phyloP scores from a whole-genome alignment of 768 basidiomycete species.

The Suillus hirtellus region DNA sequence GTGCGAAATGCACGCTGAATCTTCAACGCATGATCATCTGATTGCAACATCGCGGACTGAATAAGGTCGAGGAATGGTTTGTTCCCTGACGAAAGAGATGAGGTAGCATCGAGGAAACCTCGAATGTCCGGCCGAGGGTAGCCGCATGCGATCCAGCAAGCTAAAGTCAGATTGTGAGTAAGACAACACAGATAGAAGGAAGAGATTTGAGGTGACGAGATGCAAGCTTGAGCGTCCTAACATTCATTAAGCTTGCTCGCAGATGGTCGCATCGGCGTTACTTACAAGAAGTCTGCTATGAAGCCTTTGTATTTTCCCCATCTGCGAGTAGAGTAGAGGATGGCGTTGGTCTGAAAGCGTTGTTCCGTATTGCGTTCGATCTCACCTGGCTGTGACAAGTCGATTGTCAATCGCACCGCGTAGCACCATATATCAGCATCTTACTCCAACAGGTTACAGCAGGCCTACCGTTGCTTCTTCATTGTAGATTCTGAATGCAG shows the following conservation, averaged over 20 bases:
- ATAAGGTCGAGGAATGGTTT: slow-evolving; percentile 43
- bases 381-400: slow-evolving; percentile 31
- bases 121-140: slow-evolving; percentile 32
- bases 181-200: slow-evolving; percentile 27
- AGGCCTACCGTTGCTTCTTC: too few relatives aligned
- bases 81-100: slow-evolving; percentile 19
- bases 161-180: slow-evolving; percentile 28
- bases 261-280: slow-evolving; percentile 4
- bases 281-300: slow-evolving; percentile 60
- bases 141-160: slow-evolving; percentile 32
- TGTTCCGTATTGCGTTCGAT: slow-evolving; percentile 55
- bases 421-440: slow-evolving; percentile 38
- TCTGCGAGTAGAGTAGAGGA: slow-evolving; percentile 56
- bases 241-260: background rate
- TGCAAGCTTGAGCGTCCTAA: slow-evolving; percentile 23
- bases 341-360: slow-evolving; percentile 47
- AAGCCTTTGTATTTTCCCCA: slow-evolving; percentile 39
- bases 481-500: too few relatives aligned
- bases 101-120: slow-evolving; percentile 30
- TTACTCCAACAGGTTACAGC: slow-evolving; percentile 22
- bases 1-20: slow-evolving; percentile 32
- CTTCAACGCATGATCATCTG: slow-evolving; percentile 34
- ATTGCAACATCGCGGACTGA: slow-evolving; percentile 38
- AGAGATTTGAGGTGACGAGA: slow-evolving; percentile 29
- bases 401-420: slow-evolving; percentile 41